Evolutionary conservation across 169 alveolate genomes (phyloP).

Genomic region (Plasmodium gallinaceum): DNA sequence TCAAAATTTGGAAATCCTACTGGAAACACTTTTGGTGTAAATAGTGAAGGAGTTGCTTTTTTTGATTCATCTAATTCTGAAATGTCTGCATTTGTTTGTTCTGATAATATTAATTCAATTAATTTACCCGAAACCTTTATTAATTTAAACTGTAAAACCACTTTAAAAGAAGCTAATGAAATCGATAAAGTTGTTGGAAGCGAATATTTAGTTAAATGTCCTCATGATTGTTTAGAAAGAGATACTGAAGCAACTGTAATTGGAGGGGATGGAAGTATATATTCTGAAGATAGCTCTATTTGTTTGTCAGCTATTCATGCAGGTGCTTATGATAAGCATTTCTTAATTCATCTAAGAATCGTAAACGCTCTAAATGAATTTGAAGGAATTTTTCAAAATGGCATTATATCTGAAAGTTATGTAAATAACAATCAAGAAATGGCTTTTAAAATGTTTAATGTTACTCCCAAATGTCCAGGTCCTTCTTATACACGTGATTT

Average conservation of each 20-base stretch:
- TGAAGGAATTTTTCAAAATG: conserved; percentile 87
- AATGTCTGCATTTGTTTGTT: conserved; percentile 85
- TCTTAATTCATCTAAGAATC: conserved; percentile 79
- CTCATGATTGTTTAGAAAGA: conserved; percentile 88
- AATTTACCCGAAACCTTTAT: conserved; percentile 82
- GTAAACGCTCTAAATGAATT: conserved; percentile 84
- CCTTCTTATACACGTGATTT: neutral
- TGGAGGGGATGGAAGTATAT: conserved; percentile 90
- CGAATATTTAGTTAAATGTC: conserved; percentile 86
- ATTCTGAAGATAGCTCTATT: conserved; percentile 88
- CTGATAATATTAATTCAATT: conserved; percentile 77
- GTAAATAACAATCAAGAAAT: conserved; percentile 78
- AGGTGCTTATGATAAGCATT: conserved; percentile 84
- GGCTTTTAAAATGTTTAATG: conserved; percentile 81
- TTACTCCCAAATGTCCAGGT: conserved; percentile 79
- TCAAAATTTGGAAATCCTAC: conserved; percentile 56
- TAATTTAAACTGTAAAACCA: conserved; percentile 85
- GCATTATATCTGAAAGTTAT: conserved; percentile 84
- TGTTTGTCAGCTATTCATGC: conserved; percentile 91
- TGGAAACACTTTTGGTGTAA: conserved; percentile 80
- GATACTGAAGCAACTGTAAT: conserved; percentile 81
- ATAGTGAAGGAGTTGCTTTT: conserved; percentile 75
- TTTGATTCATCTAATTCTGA: conserved; percentile 84
- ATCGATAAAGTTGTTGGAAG: conserved; percentile 87
- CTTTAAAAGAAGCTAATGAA: conserved; percentile 81